A percentile compares a stretch with the other conserved stretches of the same genome.
phyloP scores from a whole-genome alignment of 169 alveolate species.

The Cryptosporidium meleagridis region DNA sequence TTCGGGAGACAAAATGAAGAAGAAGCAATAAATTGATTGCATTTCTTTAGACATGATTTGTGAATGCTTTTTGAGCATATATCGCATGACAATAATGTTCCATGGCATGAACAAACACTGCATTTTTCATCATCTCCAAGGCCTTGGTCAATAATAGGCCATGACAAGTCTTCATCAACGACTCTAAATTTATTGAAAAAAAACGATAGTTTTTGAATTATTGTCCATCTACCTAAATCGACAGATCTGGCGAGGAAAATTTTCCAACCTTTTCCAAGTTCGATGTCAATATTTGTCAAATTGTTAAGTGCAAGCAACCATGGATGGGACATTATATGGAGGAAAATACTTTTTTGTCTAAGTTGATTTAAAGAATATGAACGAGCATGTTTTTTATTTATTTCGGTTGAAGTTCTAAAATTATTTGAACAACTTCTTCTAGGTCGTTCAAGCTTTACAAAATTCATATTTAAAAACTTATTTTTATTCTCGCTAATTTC shows the following conservation, averaged over 20 bases:
- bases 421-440: conserved; percentile 16
- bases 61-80: conserved; percentile 50
- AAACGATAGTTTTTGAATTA: conserved; percentile 40
- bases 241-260: conserved; percentile 32
- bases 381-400: background rate
- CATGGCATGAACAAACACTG: conserved; percentile 53
- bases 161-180: conserved; percentile 48
- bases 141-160: conserved; percentile 73
- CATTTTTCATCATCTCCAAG: conserved; percentile 72
- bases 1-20: conserved; percentile 49
- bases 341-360: conserved; percentile 11
- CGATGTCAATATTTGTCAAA: conserved; percentile 49
- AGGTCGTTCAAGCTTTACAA: conserved; percentile 2
- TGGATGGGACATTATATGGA: conserved; percentile 70
- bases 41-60: conserved; percentile 54
- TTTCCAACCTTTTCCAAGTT: conserved; percentile 24
- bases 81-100: conserved; percentile 60
- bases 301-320: conserved; percentile 39
- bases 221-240: conserved; percentile 44
- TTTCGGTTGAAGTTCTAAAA: background rate
- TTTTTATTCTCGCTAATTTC: background rate
- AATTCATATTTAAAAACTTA: background rate
- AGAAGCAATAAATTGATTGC: conserved; percentile 46
- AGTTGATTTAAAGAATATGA: background rate
- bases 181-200: conserved; percentile 28